These are phyloP conservation scores for Verticillium isaacii DNA, from an alignment of 2,329 filamentous ascomycete genomes.

Conservation along the genomic window DNA sequence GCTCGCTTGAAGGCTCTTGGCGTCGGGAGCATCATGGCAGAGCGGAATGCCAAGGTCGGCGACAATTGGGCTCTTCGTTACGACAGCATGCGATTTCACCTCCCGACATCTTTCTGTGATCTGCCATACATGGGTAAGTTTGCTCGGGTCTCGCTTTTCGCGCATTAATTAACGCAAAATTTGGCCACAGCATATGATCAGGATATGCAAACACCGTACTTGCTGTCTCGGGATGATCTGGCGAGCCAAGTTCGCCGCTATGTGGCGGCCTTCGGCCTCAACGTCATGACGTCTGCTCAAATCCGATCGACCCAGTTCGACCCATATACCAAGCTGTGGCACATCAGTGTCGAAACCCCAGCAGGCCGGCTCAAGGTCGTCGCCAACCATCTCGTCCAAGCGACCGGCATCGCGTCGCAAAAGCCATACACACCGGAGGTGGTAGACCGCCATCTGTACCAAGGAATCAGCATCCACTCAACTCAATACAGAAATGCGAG, in stretches of 20 bases:
- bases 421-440: conserved; percentile 18
- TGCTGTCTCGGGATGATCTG: conserved; percentile 18
- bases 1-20: conserved; percentile 32
- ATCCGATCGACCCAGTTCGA: conserved; percentile 21
- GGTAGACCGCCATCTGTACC: conserved; percentile 14
- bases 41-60: conserved; percentile 26
- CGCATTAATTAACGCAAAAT: not conserved
- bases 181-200: conserved; percentile 8
- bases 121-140: conserved; percentile 24
- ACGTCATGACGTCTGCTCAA: conserved; percentile 19
- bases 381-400: conserved; percentile 19
- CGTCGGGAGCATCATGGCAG: conserved; percentile 27
- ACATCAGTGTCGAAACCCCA: not conserved
- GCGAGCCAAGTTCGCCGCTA: conserved; percentile 19
- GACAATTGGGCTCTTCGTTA: conserved; percentile 35
- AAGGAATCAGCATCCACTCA: conserved; percentile 20
- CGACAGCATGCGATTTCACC: conserved; percentile 31
- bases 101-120: conserved; percentile 28
- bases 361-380: not conserved
- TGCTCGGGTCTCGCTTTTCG: not conserved
- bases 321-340: conserved; percentile 16
- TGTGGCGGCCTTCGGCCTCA: conserved; percentile 21
- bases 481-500: conserved; percentile 14
- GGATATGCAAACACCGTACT: conserved; percentile 7
- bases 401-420: conserved; percentile 17